Conservation (phyloP, 2,329 filamentous ascomycete genomes). For the Tolypocladium sp. region DNA sequence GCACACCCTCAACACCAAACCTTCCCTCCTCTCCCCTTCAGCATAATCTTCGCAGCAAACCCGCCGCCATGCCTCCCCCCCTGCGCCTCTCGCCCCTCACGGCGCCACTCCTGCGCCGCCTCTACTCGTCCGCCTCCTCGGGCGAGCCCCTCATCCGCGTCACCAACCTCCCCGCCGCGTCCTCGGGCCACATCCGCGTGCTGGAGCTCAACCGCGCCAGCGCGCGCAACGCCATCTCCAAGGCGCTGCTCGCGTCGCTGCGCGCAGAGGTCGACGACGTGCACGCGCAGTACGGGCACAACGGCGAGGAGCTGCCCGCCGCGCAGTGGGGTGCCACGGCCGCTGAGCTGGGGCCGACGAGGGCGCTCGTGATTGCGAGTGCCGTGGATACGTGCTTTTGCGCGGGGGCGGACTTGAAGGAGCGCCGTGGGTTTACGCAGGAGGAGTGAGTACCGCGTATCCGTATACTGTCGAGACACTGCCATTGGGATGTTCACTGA, state of each 20-base stretch:
- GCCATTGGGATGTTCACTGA: neutral
- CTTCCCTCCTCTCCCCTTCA: neutral
- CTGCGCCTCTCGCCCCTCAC: conserved; percentile 11
- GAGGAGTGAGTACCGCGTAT: conserved; percentile 53
- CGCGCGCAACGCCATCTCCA: conserved; percentile 86
- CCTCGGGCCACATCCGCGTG: conserved; percentile 76
- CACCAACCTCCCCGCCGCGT: conserved; percentile 66
- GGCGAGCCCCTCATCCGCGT: conserved; percentile 54
- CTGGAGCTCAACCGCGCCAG: conserved; percentile 78
- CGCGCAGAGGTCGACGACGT: conserved; percentile 65
- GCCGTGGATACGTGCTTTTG: conserved; percentile 85
- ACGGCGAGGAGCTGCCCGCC: conserved; percentile 40
- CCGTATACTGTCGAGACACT: neutral
- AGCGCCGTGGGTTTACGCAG: conserved; percentile 65
- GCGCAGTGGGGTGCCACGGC: conserved; percentile 19
- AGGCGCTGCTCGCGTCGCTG: conserved; percentile 63
- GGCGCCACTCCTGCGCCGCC: conserved; percentile 14
- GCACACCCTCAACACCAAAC: conserved; percentile 1
- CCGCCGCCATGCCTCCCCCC: conserved; percentile 21
- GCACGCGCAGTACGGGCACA: conserved; percentile 48
- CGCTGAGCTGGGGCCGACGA: conserved; percentile 49
- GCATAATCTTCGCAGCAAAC: neutral
- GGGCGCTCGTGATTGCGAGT: conserved; percentile 76
- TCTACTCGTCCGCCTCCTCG: conserved; percentile 31
- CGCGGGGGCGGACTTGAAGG: conserved; percentile 89